Evolutionary conservation across 495 filamentous ascomycete genomes (phyloP).

Genomic region (Podospora anserina): DNA sequence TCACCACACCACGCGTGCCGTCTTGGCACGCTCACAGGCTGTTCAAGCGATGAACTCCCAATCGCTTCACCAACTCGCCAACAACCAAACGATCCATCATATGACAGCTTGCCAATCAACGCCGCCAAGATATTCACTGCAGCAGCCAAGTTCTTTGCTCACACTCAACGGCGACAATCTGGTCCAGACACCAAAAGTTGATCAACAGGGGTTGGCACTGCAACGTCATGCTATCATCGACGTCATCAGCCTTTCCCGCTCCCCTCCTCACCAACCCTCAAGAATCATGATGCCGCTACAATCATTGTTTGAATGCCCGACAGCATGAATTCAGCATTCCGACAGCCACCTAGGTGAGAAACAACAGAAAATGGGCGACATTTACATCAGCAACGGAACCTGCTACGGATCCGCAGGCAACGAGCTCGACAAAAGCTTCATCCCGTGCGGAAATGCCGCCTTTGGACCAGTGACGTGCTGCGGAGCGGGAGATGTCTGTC

Average conservation of each 20-base stretch:
- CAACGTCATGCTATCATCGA: not conserved
- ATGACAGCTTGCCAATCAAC: not conserved
- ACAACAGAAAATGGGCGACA: slow-evolving; percentile 13
- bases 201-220: not conserved
- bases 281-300: not conserved
- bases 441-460: slow-evolving; percentile 29
- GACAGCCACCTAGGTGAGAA: not conserved
- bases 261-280: not conserved
- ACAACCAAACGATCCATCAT: not conserved
- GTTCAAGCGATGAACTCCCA: not conserved
- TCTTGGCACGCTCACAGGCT: not conserved
- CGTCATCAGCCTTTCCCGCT: not conserved
- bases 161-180: not conserved
- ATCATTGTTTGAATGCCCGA: not conserved
- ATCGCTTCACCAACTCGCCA: not conserved
- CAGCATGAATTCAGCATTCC: not conserved
- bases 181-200: not conserved
- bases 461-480: slow-evolving; percentile 27
- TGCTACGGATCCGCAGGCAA: slow-evolving; percentile 27
- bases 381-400: slow-evolving; percentile 29
- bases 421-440: slow-evolving; percentile 26
- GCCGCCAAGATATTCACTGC: not conserved
- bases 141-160: not conserved
- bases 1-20: not conserved
- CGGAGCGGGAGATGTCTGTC: slow-evolving; percentile 28